Conservation (phyloP, 345 rosid species). For the Acer saccharum region DNA sequence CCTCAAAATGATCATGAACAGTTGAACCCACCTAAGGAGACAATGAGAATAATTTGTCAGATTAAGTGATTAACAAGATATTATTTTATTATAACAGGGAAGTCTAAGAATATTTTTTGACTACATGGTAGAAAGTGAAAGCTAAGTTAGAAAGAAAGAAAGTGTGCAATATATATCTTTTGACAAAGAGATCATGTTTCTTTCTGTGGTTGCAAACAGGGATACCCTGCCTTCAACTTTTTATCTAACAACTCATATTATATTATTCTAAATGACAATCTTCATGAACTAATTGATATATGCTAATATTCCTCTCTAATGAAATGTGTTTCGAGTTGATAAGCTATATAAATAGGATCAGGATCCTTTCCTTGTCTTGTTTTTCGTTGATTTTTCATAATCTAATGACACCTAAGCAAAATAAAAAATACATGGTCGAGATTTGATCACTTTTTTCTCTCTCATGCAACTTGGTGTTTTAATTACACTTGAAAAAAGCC, state of each 20-base stretch:
- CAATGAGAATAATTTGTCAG: not conserved
- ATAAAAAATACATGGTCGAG: too few relatives aligned
- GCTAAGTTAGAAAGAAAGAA: not conserved
- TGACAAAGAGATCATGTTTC: slow-evolving; percentile 4
- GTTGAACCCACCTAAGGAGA: not conserved
- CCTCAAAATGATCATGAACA: not conserved
- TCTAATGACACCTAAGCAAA: too few relatives aligned
- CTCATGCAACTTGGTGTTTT: too few relatives aligned
- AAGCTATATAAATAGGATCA: not conserved
- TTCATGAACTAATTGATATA: not conserved
- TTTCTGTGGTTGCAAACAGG: not conserved
- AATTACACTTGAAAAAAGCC: too few relatives aligned
- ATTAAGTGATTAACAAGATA: not conserved
- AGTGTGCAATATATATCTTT: slow-evolving; percentile 5
- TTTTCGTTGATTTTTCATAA: too few relatives aligned
- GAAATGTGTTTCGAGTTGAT: not conserved
- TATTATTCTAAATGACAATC: not conserved
- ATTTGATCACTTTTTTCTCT: too few relatives aligned
- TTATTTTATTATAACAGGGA: not conserved
- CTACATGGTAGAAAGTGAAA: not conserved
- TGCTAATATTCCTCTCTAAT: not conserved
- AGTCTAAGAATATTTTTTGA: not conserved
- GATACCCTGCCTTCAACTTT: not conserved
- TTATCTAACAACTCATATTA: not conserved
- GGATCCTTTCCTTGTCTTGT: too few relatives aligned